Conservation (phyloP, 108 stramenopile species). For the Fistulifera solaris region DNA sequence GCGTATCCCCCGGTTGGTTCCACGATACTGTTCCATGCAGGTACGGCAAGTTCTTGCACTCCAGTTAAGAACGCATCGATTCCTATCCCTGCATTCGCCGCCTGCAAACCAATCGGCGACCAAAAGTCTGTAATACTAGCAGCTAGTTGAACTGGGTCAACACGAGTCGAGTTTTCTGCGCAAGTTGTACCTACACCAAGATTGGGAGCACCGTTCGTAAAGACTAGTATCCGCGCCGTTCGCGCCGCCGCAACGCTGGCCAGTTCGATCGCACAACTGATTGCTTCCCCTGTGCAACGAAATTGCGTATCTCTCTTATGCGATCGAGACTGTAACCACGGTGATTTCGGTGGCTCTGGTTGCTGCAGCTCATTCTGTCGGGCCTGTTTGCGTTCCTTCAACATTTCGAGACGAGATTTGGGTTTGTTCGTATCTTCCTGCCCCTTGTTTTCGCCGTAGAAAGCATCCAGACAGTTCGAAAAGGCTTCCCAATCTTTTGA, state of each 20-base stretch:
- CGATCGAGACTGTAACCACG: conserved; percentile 17
- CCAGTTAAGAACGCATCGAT: conserved; percentile 44
- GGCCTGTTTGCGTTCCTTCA: conserved; percentile 21
- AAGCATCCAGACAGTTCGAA: conserved; percentile 21
- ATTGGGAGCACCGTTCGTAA: conserved; percentile 57
- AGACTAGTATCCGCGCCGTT: conserved; percentile 37
- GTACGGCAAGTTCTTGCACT: conserved; percentile 27
- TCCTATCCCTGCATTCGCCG: conserved; percentile 27
- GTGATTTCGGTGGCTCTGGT: conserved; percentile 14
- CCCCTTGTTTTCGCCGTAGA: conserved; percentile 21
- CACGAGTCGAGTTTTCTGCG: conserved; percentile 10
- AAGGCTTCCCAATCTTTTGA: conserved; percentile 15
- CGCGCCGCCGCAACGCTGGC: conserved; percentile 10
- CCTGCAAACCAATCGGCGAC: conserved; percentile 18
- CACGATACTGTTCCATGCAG: conserved; percentile 40
- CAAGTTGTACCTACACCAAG: conserved; percentile 39
- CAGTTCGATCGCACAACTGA: conserved; percentile 40
- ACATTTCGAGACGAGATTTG: conserved; percentile 25
- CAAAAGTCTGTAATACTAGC: conserved; percentile 27
- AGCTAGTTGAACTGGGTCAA: conserved; percentile 26
- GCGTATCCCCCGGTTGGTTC: conserved; percentile 51
- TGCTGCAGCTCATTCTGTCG: conserved; percentile 18
- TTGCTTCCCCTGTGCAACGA: conserved; percentile 41
- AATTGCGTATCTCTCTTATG: conserved; percentile 1
- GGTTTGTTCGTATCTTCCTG: not conserved